phyloP scores from a whole-genome alignment of 805 yeast genomes.

The Dipodascus albidus region DNA sequence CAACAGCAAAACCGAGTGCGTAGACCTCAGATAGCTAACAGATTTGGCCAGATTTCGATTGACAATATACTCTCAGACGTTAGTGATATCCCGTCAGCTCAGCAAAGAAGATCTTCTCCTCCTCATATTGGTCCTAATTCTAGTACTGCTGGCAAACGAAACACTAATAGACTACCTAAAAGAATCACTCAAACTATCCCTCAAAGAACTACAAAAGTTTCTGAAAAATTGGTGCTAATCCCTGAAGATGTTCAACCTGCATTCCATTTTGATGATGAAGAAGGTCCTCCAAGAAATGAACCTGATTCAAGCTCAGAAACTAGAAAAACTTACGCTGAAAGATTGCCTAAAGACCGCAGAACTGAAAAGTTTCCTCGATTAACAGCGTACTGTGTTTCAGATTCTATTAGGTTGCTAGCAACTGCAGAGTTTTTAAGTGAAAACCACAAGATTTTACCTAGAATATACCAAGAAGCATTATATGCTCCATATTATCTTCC shows the following conservation, averaged over 20 bases:
- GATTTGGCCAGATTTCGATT: conserved; percentile 70
- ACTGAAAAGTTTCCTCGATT: conserved; percentile 65
- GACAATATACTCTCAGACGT: conserved; percentile 66
- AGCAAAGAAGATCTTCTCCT: conserved; percentile 28
- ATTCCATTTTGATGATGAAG: conserved; percentile 13
- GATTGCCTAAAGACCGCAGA: conserved; percentile 35
- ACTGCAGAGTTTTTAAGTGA: conserved; percentile 53
- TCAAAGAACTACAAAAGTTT: conserved; percentile 66
- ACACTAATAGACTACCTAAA: conserved; percentile 4
- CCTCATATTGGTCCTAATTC: conserved; percentile 19
- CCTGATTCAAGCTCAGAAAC: conserved; percentile 39
- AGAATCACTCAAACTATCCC: conserved; percentile 21
- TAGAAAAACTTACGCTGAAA: conserved; percentile 23
- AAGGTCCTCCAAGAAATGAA: conserved; percentile 17
- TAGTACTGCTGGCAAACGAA: background rate
- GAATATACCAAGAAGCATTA: conserved; percentile 85
- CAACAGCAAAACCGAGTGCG: background rate
- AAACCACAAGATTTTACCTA: conserved; percentile 73
- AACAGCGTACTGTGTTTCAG: conserved; percentile 87
- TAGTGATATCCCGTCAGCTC: conserved; percentile 84
- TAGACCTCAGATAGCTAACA: conserved; percentile 15
- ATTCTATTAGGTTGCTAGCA: conserved; percentile 55
- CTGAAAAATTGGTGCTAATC: conserved; percentile 76
- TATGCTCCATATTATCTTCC: conserved; percentile 87
- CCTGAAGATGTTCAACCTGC: conserved; percentile 36